Evolutionary conservation across 2,329 filamentous ascomycete genomes (phyloP).

Genomic region (Drechslerella stenobrocha): DNA sequence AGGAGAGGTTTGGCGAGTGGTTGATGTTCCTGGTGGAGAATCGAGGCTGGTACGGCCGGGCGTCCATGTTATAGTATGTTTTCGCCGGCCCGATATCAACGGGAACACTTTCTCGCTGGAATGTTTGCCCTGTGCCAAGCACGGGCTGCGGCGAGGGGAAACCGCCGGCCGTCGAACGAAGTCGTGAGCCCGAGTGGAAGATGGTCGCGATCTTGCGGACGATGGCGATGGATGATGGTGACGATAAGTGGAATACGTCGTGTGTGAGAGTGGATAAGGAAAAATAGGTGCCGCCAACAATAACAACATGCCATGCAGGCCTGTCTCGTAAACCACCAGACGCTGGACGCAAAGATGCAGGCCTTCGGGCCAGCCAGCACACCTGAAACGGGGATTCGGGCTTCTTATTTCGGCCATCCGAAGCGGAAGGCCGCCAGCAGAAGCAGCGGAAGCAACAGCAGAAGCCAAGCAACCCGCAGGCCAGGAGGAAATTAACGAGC

Average conservation of each 20-base stretch:
- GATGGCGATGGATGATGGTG: too few species aligned
- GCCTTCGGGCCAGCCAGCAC: slow-evolving; percentile 44
- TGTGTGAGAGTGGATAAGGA: slow-evolving; percentile 31
- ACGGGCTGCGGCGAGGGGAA: too few species aligned
- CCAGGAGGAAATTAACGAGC: slow-evolving; percentile 37
- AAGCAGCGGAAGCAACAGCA: too few species aligned
- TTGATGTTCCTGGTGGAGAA: slow-evolving; percentile 43
- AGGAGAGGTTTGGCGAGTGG: slow-evolving; percentile 45
- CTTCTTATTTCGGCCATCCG: slow-evolving; percentile 47
- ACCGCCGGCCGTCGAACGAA: too few species aligned
- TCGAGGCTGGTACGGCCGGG: slow-evolving; percentile 42
- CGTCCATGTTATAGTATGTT: slow-evolving; percentile 33
- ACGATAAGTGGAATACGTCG: slow-evolving; percentile 48
- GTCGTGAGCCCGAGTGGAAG: too few species aligned
- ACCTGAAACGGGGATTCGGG: slow-evolving; percentile 44
- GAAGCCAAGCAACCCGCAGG: too few species aligned
- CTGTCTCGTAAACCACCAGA: too few species aligned
- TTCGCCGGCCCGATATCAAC: background rate
- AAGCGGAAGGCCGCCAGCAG: slow-evolving; percentile 48
- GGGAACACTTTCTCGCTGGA: background rate
- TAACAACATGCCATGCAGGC: slow-evolving; percentile 33
- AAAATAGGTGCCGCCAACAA: slow-evolving; percentile 44
- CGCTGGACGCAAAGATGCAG: too few species aligned
- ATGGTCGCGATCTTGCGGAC: too few species aligned
- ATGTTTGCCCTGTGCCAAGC: slow-evolving; percentile 10